These are phyloP conservation scores for Paradendryphiella salina DNA, from an alignment of 2,329 filamentous ascomycete species.

Conservation along the genomic window DNA sequence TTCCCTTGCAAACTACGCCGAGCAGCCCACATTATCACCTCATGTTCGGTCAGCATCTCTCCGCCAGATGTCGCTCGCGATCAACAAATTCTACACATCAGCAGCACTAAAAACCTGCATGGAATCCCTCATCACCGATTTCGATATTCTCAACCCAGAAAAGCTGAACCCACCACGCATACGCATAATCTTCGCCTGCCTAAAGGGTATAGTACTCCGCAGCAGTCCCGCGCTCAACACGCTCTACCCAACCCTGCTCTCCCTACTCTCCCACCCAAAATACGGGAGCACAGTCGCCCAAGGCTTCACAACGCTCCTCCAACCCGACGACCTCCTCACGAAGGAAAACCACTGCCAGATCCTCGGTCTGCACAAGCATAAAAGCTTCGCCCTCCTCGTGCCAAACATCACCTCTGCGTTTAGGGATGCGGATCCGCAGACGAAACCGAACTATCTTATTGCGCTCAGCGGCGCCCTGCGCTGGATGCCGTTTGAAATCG, in stretches of 20 bases:
- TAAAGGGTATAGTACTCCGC: constrained; percentile 64
- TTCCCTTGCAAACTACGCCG: constrained; percentile 46
- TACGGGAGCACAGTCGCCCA: constrained; percentile 58
- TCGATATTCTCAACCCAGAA: constrained; percentile 39
- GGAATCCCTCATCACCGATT: constrained; percentile 43
- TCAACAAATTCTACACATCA: constrained; percentile 54
- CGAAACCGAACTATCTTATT: constrained; percentile 65
- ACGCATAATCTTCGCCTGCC: constrained; percentile 62
- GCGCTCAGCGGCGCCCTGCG: constrained; percentile 65
- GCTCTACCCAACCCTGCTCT: constrained; percentile 53
- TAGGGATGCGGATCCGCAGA: constrained; percentile 48
- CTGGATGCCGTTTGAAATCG: constrained; percentile 62
- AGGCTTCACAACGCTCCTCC: constrained; percentile 62
- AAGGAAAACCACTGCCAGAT: constrained; percentile 64
- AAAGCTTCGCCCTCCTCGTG: constrained; percentile 62
- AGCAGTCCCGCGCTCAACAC: constrained; percentile 52
- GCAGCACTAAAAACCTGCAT: constrained; percentile 48
- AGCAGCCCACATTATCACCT: constrained; percentile 32
- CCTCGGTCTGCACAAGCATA: constrained; percentile 65
- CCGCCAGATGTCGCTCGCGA: constrained; percentile 51
- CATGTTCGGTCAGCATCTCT: constrained; percentile 43
- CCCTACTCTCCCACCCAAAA: constrained; percentile 53
- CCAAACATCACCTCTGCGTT: constrained; percentile 60
- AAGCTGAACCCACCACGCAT: constrained; percentile 50
- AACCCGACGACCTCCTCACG: constrained; percentile 63